phyloP scores from a whole-genome alignment of 192 early-diverging fungal species.

The Coemansia sp. region DNA sequence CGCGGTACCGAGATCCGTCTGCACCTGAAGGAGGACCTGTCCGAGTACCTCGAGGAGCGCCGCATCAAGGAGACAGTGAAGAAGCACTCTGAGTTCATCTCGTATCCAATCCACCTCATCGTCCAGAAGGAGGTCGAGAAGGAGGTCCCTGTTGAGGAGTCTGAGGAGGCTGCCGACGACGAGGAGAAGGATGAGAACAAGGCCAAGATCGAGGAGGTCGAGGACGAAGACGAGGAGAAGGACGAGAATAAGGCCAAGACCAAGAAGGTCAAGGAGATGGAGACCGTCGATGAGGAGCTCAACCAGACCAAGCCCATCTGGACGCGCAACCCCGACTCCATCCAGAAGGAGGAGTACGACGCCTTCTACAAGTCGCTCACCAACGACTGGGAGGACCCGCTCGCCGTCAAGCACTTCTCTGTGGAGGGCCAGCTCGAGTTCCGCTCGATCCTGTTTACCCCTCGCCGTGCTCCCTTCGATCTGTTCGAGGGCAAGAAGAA shows the following conservation, averaged over 20 bases:
- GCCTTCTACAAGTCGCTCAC: constrained; percentile 98
- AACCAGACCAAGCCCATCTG: constrained; percentile 99
- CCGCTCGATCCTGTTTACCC: constrained; percentile 97
- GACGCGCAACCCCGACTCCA: constrained; percentile 98
- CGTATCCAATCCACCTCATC: constrained; percentile 95
- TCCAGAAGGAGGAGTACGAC: constrained; percentile 94
- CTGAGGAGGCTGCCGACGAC: constrained; percentile 68
- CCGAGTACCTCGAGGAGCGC: constrained; percentile 98
- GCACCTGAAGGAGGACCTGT: constrained; percentile 97
- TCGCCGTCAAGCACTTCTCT: constrained; percentile 98
- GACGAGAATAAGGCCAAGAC: constrained; percentile 70
- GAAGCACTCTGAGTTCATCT: constrained; percentile 99
- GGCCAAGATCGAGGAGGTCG: constrained; percentile 68
- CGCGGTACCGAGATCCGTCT: constrained; percentile 96
- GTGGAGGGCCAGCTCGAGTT: constrained; percentile 99
- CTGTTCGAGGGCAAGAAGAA: constrained; percentile 99
- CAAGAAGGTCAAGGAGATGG: constrained; percentile 62
- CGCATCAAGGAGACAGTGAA: constrained; percentile 99
- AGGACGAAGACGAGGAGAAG: constrained; percentile 71
- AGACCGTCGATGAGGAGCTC: constrained; percentile 79
- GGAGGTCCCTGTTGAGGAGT: constrained; percentile 91
- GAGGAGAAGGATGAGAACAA: constrained; percentile 76
- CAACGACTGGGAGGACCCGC: constrained; percentile 99
- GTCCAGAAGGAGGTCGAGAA: constrained; percentile 97
- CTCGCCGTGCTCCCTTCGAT: constrained; percentile 96